phyloP scores from a whole-genome alignment of 2,329 filamentous ascomycete species.

The Hymenoscyphus fraxineus region DNA sequence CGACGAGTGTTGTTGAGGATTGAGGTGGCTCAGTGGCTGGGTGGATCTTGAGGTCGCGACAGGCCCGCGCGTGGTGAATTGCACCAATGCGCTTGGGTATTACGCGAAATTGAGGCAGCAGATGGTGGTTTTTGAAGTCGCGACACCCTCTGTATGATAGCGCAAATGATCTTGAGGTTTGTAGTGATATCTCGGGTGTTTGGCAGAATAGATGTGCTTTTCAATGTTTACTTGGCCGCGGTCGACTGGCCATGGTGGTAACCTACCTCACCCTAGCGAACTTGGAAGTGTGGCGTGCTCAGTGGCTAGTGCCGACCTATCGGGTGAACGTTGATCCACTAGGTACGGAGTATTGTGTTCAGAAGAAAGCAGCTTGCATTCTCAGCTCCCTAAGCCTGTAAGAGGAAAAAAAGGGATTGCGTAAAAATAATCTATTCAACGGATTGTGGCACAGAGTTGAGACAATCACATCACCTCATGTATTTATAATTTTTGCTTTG shows the following conservation, averaged over 20 bases:
- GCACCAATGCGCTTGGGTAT: not conserved
- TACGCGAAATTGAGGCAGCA: not conserved
- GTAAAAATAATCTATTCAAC: not conserved
- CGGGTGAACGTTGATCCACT: no score
- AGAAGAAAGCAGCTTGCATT: no score
- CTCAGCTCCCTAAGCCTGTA: no score
- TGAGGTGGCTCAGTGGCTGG: constrained; percentile 9
- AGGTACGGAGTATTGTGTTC: no score
- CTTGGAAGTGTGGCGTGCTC: not conserved
- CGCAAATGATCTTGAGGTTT: not conserved
- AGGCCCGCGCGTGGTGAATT: not conserved
- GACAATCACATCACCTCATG: not conserved
- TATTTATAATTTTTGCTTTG: not conserved
- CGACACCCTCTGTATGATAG: not conserved
- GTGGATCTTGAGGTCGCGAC: constrained; percentile 5
- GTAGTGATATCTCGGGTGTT: not conserved
- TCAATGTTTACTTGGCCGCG: not conserved
- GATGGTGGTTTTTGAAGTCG: not conserved
- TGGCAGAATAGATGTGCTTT: not conserved
- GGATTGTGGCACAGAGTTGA: not conserved
- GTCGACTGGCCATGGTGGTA: not conserved
- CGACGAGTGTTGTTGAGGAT: not conserved
- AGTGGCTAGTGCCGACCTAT: not conserved
- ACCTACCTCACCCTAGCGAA: no score
- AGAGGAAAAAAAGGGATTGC: no score